A percentile compares a stretch with the other conserved stretches of the same genome.
Evolutionary conservation across 805 yeast genomes (phyloP).

Genomic region (Ogataea philodendri): DNA sequence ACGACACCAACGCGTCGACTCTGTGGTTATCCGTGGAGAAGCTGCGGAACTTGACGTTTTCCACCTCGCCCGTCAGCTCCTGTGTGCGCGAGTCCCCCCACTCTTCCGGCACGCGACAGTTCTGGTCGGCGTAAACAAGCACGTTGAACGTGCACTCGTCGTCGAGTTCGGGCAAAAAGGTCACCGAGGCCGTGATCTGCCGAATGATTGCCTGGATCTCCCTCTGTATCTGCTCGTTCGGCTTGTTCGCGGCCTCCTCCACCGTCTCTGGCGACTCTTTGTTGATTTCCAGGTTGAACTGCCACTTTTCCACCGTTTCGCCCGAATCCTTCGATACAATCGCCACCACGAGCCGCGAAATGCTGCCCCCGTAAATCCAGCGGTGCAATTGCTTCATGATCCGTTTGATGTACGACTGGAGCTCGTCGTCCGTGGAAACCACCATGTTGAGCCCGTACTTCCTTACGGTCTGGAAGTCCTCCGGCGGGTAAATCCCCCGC

Average conservation of each 20-base stretch:
- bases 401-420: constrained; percentile 61
- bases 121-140: constrained; percentile 73
- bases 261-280: constrained; percentile 3
- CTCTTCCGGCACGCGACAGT: constrained; percentile 66
- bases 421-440: constrained; percentile 71
- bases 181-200: constrained; percentile 83
- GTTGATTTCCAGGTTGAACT: constrained; percentile 58
- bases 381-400: constrained; percentile 67
- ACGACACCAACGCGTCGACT: constrained; percentile 71
- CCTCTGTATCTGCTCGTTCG: constrained; percentile 52
- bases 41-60: constrained; percentile 65
- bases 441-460: constrained; percentile 79
- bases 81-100: constrained; percentile 77
- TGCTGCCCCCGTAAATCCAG: constrained; percentile 72
- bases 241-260: constrained; percentile 26
- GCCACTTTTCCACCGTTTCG: constrained; percentile 82
- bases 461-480: constrained; percentile 72
- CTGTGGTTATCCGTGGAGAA: constrained; percentile 67
- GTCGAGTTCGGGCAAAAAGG: constrained; percentile 76
- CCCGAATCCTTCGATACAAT: constrained; percentile 66
- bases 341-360: constrained; percentile 67
- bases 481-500: constrained; percentile 85
- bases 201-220: constrained; percentile 86
- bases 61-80: constrained; percentile 48
- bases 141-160: constrained; percentile 75